Conservation (phyloP, 2,329 filamentous ascomycete species). For the Coniochaeta hoffmannii region DNA sequence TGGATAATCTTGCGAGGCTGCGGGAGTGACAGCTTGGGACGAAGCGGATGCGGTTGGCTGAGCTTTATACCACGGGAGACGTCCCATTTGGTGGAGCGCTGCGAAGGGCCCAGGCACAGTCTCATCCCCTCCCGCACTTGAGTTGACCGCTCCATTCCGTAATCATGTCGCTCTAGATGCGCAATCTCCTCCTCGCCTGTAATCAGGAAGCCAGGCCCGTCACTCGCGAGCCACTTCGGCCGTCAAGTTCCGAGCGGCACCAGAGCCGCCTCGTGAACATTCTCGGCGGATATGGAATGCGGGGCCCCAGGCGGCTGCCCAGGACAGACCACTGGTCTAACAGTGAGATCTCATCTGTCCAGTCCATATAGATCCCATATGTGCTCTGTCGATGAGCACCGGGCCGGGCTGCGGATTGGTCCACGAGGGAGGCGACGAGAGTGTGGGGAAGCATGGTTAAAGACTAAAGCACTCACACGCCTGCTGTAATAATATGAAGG, state of each 20-base stretch:
- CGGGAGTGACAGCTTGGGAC: constrained; percentile 5
- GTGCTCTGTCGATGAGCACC: constrained; percentile 10
- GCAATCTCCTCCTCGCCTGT: constrained; percentile 7
- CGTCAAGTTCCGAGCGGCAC: constrained; percentile 19
- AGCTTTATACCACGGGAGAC: constrained; percentile 17
- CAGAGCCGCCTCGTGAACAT: constrained; percentile 13
- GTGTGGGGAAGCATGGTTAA: constrained; percentile 1
- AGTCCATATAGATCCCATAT: constrained; percentile 15
- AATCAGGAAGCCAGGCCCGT: constrained; percentile 29
- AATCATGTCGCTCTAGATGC: not conserved
- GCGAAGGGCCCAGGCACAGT: not conserved
- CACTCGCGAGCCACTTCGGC: constrained; percentile 16
- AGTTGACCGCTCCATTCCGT: not conserved
- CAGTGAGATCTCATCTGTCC: constrained; percentile 13
- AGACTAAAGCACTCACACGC: not conserved
- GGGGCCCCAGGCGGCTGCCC: constrained; percentile 12
- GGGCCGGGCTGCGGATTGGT: constrained; percentile 14
- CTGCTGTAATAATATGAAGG: constrained; percentile 3
- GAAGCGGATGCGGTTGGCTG: constrained; percentile 7
- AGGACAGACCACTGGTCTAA: constrained; percentile 11
- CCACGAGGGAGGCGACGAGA: not conserved
- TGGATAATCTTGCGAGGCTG: constrained; percentile 6
- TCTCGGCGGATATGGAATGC: constrained; percentile 14
- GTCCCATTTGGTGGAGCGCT: not conserved
- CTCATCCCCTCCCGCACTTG: constrained; percentile 1